Evolutionary conservation across 192 early-diverging fungal species (phyloP), one percentile per base, ranked within the genome.

Genomic region (Backusella mclennaniae): DNA sequence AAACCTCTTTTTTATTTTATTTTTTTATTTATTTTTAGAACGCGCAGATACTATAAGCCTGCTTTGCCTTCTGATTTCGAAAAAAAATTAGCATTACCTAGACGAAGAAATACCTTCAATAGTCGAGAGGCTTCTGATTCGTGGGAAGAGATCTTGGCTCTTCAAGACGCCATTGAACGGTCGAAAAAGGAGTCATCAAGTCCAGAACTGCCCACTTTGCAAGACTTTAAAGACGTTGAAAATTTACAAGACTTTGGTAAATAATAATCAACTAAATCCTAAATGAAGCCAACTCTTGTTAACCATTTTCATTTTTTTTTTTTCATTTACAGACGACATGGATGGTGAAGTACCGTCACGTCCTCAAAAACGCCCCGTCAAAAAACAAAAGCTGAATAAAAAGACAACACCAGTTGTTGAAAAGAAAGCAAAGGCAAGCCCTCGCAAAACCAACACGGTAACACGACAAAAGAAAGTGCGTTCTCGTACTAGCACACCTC

Each of bases 401-500:
- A 71, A 71, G 46, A 17, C 21, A 4, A 29, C 17, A 31, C 4
- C 23, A 6, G 31, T n/a, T 33, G 29, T 14, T 29, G 23, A 31
- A 44, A 49, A 46, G 26, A 71, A 71, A 33, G 26, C n/a, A 4
- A 8, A 29, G 29, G 11, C 46, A 49, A 49, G 15, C 46, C 46
- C 19, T 49, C 56, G 56, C 29, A 63, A 63, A 63, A 2, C 12
- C 8, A 63, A 2, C 21, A 63, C 56, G 29, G 23, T 12, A 5
- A 3, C 23, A 63, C 46, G 46, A 19, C 46, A 49, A 49, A 71
- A 42, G 42, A 42, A 41, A 1, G 3, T 42, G 12, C 14, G 36
- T 6, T 71, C 76, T 29, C 66, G 46, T 17, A 77, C 76, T 23
- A 71, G 44, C n/a, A 77, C 76, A 67, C 69, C 76, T 33, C 76